A percentile compares a stretch with the other conserved stretches of the same genome.
Evolutionary conservation across 768 basidiomycete genomes (phyloP).

Genomic region (Boletus sensibilis): DNA sequence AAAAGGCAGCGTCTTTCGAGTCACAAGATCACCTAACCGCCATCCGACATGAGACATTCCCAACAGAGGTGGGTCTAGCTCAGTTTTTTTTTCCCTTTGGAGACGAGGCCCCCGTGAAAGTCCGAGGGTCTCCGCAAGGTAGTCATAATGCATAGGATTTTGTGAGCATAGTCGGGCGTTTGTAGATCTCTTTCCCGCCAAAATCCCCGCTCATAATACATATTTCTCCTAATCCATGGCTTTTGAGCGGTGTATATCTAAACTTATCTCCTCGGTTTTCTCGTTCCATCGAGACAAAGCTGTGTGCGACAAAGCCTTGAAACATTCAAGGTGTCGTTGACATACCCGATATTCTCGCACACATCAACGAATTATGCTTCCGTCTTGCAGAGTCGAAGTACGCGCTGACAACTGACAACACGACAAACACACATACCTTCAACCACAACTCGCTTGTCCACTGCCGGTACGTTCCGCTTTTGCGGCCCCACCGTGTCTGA

Average conservation of each 20-base stretch:
- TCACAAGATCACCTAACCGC: background rate
- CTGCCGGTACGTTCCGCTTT: background rate
- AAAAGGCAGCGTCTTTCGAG: background rate
- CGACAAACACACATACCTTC: background rate
- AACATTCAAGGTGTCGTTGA: slow-evolving; percentile 15
- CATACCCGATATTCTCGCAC: slow-evolving; percentile 10
- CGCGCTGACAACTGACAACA: background rate
- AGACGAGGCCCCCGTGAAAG: background rate
- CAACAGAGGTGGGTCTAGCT: background rate
- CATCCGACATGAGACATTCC: background rate
- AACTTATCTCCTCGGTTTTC: slow-evolving; percentile 19
- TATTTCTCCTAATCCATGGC: background rate
- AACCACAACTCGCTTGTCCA: background rate
- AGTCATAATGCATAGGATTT: background rate
- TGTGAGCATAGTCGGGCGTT: background rate
- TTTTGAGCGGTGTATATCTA: background rate
- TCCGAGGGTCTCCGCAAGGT: background rate
- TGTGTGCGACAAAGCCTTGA: slow-evolving; percentile 18
- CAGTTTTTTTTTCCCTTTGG: background rate
- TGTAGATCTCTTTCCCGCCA: background rate
- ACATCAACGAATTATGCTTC: background rate
- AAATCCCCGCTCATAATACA: background rate
- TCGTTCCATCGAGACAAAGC: slow-evolving; percentile 5
- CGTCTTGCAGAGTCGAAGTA: background rate
- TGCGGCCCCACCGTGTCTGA: background rate